Percentiles rank a stretch among this genome's conserved stretches.
Evolutionary conservation across 2,329 filamentous ascomycete genomes (phyloP).

Genomic region (Rhytidhysteron rufulum): DNA sequence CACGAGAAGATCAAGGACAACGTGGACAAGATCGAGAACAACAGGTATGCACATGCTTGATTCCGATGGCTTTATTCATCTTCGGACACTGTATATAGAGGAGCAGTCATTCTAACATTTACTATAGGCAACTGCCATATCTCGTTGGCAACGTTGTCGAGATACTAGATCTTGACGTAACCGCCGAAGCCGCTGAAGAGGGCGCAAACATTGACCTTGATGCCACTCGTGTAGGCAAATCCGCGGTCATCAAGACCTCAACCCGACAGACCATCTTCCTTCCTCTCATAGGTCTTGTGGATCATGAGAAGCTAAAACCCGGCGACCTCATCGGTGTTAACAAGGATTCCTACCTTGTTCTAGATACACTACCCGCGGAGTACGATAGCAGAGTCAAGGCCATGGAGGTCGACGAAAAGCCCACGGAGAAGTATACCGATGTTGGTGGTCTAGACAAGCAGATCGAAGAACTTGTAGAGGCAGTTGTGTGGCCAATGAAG

Average conservation of each 20-base stretch:
- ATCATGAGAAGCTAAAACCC: conserved; percentile 91
- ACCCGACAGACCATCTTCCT: conserved; percentile 98
- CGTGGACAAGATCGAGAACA: conserved; percentile 97
- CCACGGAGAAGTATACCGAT: conserved; percentile 97
- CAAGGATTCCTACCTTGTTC: conserved; percentile 96
- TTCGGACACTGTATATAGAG: not conserved
- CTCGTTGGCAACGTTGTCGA: conserved; percentile 98
- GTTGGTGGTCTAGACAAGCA: conserved; percentile 98
- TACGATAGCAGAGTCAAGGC: conserved; percentile 99
- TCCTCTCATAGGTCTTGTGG: conserved; percentile 92
- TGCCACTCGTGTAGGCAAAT: conserved; percentile 94
- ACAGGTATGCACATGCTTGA: conserved; percentile 60
- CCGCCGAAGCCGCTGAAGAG: conserved; percentile 92
- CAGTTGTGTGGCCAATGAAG: conserved; percentile 99
- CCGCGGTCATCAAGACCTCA: conserved; percentile 98
- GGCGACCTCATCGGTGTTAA: conserved; percentile 97
- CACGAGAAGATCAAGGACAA: conserved; percentile 99
- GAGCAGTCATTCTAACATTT: conserved; percentile 6
- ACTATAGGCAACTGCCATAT: conserved; percentile 89
- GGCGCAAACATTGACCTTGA: conserved; percentile 98
- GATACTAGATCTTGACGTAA: conserved; percentile 92
- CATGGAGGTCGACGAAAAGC: conserved; percentile 99
- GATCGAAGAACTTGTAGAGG: conserved; percentile 97
- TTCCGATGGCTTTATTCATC: not conserved
- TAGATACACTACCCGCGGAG: conserved; percentile 94